Conservation (phyloP, 768 basidiomycete species). For the Hygrophoropsis aurantiaca region DNA sequence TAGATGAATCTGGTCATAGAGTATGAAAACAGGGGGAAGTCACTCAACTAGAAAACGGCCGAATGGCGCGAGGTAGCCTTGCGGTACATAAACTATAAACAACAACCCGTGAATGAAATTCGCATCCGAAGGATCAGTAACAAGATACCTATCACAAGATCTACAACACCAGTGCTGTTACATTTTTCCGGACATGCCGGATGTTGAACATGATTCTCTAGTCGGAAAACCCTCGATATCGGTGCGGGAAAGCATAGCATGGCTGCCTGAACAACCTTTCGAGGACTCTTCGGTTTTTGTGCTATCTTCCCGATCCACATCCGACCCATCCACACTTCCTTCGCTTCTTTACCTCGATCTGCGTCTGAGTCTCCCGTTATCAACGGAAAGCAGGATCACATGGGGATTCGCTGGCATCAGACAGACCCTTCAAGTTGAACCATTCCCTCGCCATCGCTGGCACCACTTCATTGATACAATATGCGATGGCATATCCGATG, state of each 20-base stretch:
- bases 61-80: too few relatives aligned
- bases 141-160: too few relatives aligned
- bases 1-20: too few relatives aligned
- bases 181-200: too few relatives aligned
- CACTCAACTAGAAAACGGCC: too few relatives aligned
- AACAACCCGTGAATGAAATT: too few relatives aligned
- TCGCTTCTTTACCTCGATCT: constrained; percentile 18
- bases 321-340: background rate
- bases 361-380: constrained; percentile 8
- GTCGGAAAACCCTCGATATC: constrained; percentile 20
- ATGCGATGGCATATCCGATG: too few relatives aligned
- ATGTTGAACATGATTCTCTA: too few relatives aligned
- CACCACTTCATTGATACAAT: constrained; percentile 14
- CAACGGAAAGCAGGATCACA: constrained; percentile 1
- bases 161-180: too few relatives aligned
- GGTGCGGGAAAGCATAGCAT: constrained; percentile 20
- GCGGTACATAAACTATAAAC: too few relatives aligned
- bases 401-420: constrained; percentile 16
- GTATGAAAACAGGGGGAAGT: too few relatives aligned
- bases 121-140: too few relatives aligned
- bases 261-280: constrained; percentile 15
- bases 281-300: constrained; percentile 28
- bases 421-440: constrained; percentile 2
- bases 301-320: constrained; percentile 24
- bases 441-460: constrained; percentile 13